A percentile compares a stretch with the other conserved stretches of the same genome.
Evolutionary conservation across 2,329 filamentous ascomycete species (phyloP).

Genomic region (Calonectria pseudoreteaudii): DNA sequence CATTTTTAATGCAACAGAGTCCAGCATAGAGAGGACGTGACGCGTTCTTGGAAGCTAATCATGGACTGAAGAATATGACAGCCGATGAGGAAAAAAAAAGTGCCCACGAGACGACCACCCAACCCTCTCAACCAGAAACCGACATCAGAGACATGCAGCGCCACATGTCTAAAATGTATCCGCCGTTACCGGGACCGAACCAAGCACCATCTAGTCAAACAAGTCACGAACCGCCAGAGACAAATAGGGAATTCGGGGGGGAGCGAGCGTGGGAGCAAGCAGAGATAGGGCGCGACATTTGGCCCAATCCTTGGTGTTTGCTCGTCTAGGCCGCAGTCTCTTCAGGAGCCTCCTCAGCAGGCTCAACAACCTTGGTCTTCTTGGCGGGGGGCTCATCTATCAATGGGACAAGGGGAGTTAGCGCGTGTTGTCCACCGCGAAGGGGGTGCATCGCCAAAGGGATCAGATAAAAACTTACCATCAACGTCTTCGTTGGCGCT

Average conservation of each 20-base stretch:
- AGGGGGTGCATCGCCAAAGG: background rate
- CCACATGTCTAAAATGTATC: constrained; percentile 2
- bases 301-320: too few species aligned
- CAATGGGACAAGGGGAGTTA: background rate
- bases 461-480: constrained; percentile 3
- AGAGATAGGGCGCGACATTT: background rate
- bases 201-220: constrained; percentile 20
- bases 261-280: background rate
- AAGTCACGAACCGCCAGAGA: constrained; percentile 14
- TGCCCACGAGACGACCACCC: constrained; percentile 7
- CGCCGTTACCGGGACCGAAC: constrained; percentile 7
- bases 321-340: constrained; percentile 14
- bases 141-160: background rate
- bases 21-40: background rate
- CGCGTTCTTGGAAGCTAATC: constrained; percentile 16
- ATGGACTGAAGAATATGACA: constrained; percentile 5
- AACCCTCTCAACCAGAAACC: constrained; percentile 1
- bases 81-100: constrained; percentile 1
- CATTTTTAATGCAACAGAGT: background rate
- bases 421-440: background rate
- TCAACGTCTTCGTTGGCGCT: constrained; percentile 9
- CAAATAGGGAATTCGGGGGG: constrained; percentile 5
- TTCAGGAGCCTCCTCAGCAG: constrained; percentile 37
- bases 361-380: constrained; percentile 31
- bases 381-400: constrained; percentile 18